Evolutionary conservation across 2,329 filamentous ascomycete species (phyloP).

Genomic region (Thyridium curvatum): DNA sequence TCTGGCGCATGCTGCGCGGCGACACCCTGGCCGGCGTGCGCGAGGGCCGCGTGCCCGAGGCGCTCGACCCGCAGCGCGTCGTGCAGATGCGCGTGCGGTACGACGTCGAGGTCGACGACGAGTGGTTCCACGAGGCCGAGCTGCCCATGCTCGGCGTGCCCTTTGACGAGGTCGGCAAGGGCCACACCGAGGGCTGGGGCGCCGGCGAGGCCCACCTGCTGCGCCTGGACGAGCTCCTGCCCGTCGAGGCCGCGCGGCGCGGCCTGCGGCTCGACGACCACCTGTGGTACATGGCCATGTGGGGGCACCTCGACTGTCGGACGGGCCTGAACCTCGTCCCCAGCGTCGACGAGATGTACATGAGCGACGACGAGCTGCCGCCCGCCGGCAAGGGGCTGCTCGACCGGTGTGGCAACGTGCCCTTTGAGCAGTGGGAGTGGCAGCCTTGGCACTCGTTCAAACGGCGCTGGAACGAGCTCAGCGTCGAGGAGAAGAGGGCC

Average conservation of each 20-base stretch:
- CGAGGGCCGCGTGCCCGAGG: slow-evolving; percentile 25
- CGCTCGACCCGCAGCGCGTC: slow-evolving; percentile 37
- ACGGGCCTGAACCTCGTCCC: slow-evolving; percentile 46
- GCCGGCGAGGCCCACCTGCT: slow-evolving; percentile 36
- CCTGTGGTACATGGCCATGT: slow-evolving; percentile 50
- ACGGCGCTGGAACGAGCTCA: slow-evolving; percentile 33
- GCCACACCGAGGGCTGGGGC: slow-evolving; percentile 53
- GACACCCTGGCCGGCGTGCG: slow-evolving; percentile 16
- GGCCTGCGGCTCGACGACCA: slow-evolving; percentile 45
- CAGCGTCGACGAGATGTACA: slow-evolving; percentile 42
- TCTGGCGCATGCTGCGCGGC: slow-evolving; percentile 55
- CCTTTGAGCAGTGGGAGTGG: slow-evolving; percentile 28
- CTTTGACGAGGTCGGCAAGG: slow-evolving; percentile 41
- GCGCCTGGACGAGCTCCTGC: slow-evolving; percentile 52
- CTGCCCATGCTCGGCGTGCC: slow-evolving; percentile 44
- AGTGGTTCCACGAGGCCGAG: neutral
- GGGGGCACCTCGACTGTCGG: slow-evolving; percentile 52
- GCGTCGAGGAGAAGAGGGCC: slow-evolving; percentile 24
- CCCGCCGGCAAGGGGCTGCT: slow-evolving; percentile 13
- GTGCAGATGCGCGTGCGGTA: slow-evolving; percentile 54
- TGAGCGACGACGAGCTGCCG: slow-evolving; percentile 39
- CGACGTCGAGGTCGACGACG: slow-evolving; percentile 21
- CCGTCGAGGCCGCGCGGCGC: slow-evolving; percentile 47
- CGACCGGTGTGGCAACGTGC: slow-evolving; percentile 23
- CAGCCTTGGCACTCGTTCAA: slow-evolving; percentile 37